A percentile compares a stretch with the other conserved stretches of the same genome.
Conservation (phyloP, 257 asterid species). For the Scutellaria baicalensis region DNA sequence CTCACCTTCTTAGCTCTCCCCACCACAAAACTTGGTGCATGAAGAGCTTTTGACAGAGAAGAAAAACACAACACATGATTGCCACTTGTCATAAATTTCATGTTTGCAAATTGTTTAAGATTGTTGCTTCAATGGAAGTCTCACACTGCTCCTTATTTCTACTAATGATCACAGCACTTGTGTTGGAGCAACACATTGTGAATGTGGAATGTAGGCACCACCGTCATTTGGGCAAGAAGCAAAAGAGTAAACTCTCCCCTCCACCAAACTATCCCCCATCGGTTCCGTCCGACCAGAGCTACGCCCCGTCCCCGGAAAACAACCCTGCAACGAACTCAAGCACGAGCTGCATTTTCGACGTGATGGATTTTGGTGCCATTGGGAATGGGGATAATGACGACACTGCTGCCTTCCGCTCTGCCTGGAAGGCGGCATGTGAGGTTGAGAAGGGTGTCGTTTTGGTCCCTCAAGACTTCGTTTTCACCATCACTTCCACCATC, state of each 20-base stretch:
- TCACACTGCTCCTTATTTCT: neutral
- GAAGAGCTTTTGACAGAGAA: too few relatives aligned
- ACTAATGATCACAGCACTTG: constrained; percentile 8
- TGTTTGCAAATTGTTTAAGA: neutral
- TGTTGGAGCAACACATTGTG: constrained; percentile 11
- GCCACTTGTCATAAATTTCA: constrained; percentile 8
- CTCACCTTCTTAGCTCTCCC: neutral
- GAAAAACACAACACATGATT: neutral
- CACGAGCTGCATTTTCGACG: constrained; percentile 52
- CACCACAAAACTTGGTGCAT: too few relatives aligned
- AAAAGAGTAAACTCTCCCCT: constrained; percentile 16
- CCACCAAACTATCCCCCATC: constrained; percentile 15
- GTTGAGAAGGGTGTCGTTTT: constrained; percentile 53
- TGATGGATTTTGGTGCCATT: constrained; percentile 57
- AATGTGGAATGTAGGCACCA: constrained; percentile 44
- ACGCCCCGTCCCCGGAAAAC: constrained; percentile 12
- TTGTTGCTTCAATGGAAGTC: constrained; percentile 23
- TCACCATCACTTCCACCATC: constrained; percentile 72
- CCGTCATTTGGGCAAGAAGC: constrained; percentile 26
- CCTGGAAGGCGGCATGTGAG: constrained; percentile 91
- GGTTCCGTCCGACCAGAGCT: constrained; percentile 36
- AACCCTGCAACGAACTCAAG: constrained; percentile 14
- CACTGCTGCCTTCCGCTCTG: constrained; percentile 69
- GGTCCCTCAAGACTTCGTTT: constrained; percentile 45
- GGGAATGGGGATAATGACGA: constrained; percentile 82